These are phyloP conservation scores for Chaetomidium leptoderma DNA, from an alignment of 495 filamentous ascomycete species.

Conservation along the genomic window DNA sequence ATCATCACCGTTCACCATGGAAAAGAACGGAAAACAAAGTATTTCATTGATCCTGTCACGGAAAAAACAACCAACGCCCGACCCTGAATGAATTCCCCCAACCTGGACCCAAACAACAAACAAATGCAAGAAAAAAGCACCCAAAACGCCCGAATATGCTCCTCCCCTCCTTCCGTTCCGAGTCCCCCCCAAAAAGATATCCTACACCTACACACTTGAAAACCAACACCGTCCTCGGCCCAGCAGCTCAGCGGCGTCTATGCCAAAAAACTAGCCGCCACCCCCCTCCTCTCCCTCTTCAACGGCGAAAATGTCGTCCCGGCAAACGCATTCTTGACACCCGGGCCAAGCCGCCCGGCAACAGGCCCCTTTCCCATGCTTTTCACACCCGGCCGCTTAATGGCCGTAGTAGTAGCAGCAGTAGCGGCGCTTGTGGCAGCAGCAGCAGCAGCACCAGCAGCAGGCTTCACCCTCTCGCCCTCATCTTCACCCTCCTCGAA, in stretches of 20 bases:
- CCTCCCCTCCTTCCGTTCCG: slow-evolving; percentile 4
- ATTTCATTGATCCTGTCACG: not conserved
- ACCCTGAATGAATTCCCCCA: not conserved
- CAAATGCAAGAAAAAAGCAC: slow-evolving; percentile 2
- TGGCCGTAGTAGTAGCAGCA: not conserved
- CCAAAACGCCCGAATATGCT: slow-evolving; percentile 11
- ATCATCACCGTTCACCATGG: no score
- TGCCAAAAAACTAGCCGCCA: slow-evolving; percentile 51
- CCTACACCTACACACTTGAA: not conserved
- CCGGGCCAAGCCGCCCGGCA: slow-evolving; percentile 18
- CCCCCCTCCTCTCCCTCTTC: slow-evolving; percentile 67
- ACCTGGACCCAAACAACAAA: not conserved
- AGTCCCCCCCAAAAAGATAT: slow-evolving; percentile 5
- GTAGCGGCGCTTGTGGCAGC: slow-evolving; percentile 19
- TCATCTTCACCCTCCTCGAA: slow-evolving; percentile 75
- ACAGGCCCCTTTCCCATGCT: slow-evolving; percentile 16
- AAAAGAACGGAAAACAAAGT: not conserved
- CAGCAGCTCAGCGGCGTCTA: slow-evolving; percentile 24
- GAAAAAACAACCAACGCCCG: not conserved
- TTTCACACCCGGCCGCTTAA: slow-evolving; percentile 36
- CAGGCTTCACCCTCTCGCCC: slow-evolving; percentile 39
- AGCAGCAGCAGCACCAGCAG: slow-evolving; percentile 5
- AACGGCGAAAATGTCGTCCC: slow-evolving; percentile 68
- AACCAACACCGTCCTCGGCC: not conserved
- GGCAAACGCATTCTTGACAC: slow-evolving; percentile 38